phyloP scores from a whole-genome alignment of 2,329 filamentous ascomycete genomes.

The Exophiala viscosa region DNA sequence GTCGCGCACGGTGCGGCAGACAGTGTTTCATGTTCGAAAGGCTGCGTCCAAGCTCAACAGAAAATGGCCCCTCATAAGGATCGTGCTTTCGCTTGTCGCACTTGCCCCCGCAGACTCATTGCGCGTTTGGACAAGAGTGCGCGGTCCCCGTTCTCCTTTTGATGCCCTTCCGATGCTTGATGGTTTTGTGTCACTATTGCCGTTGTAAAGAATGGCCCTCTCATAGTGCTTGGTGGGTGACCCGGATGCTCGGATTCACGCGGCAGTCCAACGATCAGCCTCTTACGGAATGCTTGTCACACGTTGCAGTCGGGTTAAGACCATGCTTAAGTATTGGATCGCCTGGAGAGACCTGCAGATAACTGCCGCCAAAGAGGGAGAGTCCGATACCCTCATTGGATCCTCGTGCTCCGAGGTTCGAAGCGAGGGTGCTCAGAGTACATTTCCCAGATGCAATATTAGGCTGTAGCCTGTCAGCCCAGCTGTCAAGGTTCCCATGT shows the following conservation, averaged over 20 bases:
- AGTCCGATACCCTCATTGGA: slow-evolving; percentile 4
- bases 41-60: slow-evolving; percentile 8
- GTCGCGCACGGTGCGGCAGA: slow-evolving; percentile 19
- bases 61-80: neutral
- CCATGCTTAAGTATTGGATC: neutral
- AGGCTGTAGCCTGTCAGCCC: slow-evolving; percentile 4
- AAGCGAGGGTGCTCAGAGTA: slow-evolving; percentile 17
- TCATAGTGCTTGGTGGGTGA: neutral
- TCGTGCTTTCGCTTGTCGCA: neutral
- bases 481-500: neutral
- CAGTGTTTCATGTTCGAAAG: slow-evolving; percentile 19
- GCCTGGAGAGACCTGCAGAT: neutral
- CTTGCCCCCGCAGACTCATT: neutral
- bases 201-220: neutral
- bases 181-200: neutral
- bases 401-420: neutral
- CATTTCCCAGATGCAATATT: slow-evolving; percentile 8
- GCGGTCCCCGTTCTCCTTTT: no score
- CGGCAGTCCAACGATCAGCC: slow-evolving; percentile 13
- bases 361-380: slow-evolving; percentile 1
- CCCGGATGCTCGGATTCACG: slow-evolving; percentile 16
- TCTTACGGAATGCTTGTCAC: slow-evolving; percentile 15
- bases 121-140: neutral
- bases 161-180: neutral
- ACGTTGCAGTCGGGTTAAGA: slow-evolving; percentile 14